Evolutionary conservation across 805 yeast species (phyloP).

Genomic region (Ogataea trehaloabstinens): DNA sequence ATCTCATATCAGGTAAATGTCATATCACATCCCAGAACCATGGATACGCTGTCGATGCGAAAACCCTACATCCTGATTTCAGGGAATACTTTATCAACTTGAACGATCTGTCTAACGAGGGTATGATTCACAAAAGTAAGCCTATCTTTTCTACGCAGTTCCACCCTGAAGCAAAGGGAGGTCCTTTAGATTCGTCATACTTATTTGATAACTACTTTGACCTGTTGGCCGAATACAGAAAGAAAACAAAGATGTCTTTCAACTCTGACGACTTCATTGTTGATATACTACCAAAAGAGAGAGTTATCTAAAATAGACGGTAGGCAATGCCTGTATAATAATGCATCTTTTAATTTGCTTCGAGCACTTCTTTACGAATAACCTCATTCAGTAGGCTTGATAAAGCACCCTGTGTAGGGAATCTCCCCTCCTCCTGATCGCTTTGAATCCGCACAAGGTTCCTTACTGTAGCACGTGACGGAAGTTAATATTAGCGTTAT

Average conservation of each 20-base stretch:
- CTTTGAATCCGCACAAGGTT: too few species aligned
- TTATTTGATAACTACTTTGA: constrained; percentile 87
- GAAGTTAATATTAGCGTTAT: too few species aligned
- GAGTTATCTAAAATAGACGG: constrained; percentile 52
- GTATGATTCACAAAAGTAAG: constrained; percentile 83
- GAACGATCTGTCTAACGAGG: constrained; percentile 96
- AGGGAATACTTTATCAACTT: constrained; percentile 87
- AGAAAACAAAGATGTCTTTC: constrained; percentile 40
- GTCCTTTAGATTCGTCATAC: constrained; percentile 91
- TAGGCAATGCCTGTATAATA: not conserved
- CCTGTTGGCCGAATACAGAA: constrained; percentile 59
- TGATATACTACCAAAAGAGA: constrained; percentile 62
- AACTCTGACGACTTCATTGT: constrained; percentile 48
- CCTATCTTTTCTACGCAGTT: constrained; percentile 97
- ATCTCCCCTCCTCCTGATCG: too few species aligned
- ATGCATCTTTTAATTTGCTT: not conserved
- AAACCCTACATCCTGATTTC: constrained; percentile 72
- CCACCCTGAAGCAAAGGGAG: constrained; percentile 99
- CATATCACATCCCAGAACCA: constrained; percentile 99
- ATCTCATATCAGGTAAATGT: constrained; percentile 85
- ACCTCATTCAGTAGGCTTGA: too few species aligned
- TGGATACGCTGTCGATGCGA: constrained; percentile 92
- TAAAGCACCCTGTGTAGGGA: constrained; percentile 84
- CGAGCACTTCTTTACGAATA: not conserved
- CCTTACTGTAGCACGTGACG: too few species aligned